Evolutionary conservation across 2,329 filamentous ascomycete genomes (phyloP), one percentile per base, ranked within the genome.

Genomic region (Emericellopsis cladophorae): DNA sequence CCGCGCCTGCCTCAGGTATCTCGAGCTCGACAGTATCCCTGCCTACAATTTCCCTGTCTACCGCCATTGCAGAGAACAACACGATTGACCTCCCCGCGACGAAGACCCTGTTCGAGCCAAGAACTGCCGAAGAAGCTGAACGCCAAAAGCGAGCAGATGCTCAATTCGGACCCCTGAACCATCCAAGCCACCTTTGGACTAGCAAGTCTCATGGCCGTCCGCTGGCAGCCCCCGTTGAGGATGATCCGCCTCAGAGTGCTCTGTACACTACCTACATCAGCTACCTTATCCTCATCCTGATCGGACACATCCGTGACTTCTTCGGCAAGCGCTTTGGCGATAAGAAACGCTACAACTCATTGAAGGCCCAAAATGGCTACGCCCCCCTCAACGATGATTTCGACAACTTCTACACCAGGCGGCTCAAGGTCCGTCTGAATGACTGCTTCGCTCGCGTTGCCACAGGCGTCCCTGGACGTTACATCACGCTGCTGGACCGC

Each of bases 211-310:
- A 83, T 46, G 90, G 89, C 50, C 76, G 79, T 52, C 76, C 81
- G 32, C 82, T 96, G 44, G 79, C 80, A 36, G 76, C 87, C 31
- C 89, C 90, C 5, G 69, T 96, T 44, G 86, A 95, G 58, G 92
- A 98, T 56, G 90, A 95, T 60, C 90, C 92, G 34, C 87, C 90
- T 15, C 96, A 95, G 67, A 96, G 89, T 70, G 95, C 85, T 65
- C 78, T 98, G 54, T 75, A 98, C 51, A 96, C 92, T 31, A 98
- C 92, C 54, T 98, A 98, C 70, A 86, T 98, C 63, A 95, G 88
- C 65, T 98, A 98, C 62, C 74, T 98, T 48, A 81, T 96, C 50
- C 76, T 98, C 53, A 96, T 98, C 58, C 79, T 92, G 49, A 89
- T 95, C 48, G 92, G 92, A 42, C 92, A 98, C 58, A 79, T 95